Evolutionary conservation across 805 yeast genomes (phyloP).

Genomic region (Metschnikowia kunwiensis): DNA sequence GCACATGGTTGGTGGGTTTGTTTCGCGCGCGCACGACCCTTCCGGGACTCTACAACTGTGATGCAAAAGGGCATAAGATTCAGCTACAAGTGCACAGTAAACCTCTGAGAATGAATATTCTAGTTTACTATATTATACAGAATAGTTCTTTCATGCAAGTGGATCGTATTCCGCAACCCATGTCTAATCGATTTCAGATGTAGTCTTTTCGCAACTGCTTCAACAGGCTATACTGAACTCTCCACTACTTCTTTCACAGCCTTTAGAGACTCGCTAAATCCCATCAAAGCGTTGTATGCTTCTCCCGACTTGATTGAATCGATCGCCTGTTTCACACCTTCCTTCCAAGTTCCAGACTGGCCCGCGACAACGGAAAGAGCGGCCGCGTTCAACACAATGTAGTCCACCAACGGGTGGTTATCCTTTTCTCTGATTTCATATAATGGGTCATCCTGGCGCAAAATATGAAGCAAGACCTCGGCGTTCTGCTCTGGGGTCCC

Average conservation of each 20-base stretch:
- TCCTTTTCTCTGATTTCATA: conserved; percentile 41
- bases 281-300: conserved; percentile 58
- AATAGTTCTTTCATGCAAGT: too few relatives aligned
- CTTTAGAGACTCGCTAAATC: conserved; percentile 37
- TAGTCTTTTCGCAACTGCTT: too few relatives aligned
- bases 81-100: too few relatives aligned
- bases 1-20: conserved; percentile 17
- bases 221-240: too few relatives aligned
- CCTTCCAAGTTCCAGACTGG: conserved; percentile 60
- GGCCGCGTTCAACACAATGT: conserved; percentile 85
- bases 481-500: conserved; percentile 92
- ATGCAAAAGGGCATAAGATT: too few relatives aligned
- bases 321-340: conserved; percentile 75
- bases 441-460: conserved; percentile 43
- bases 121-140: too few relatives aligned
- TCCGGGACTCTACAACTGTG: too few relatives aligned
- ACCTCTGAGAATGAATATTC: too few relatives aligned
- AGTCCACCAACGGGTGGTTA: conserved; percentile 71
- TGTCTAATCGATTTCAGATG: too few relatives aligned
- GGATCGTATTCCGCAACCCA: too few relatives aligned
- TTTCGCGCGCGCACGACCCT: conserved; percentile 17
- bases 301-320: conserved; percentile 62
- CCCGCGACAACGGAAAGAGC: conserved; percentile 84
- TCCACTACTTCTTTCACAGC: background rate
- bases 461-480: conserved; percentile 41